Evolutionary conservation across 306 rosid genomes (phyloP), one percentile per base, ranked within the genome.

Genomic region (Sicyos edulis): DNA sequence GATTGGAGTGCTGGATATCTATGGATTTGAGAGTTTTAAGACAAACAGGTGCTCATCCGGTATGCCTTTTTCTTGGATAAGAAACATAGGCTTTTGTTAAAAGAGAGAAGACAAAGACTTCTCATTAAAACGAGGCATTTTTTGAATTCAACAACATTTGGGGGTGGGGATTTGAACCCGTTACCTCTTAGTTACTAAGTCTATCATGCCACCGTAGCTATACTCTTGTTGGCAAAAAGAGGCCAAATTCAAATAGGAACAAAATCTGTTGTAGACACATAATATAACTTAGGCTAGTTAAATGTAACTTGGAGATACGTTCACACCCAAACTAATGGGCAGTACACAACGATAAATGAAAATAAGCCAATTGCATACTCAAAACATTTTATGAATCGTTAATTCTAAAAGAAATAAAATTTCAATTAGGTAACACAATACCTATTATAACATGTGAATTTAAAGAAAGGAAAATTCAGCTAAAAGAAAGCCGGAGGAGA

Each of bases 11-110:
- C 89, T 95, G 84, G 99, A 95, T 86, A 95, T 95, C 70, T 95
- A 95, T 80, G 99, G 99, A 79, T 95, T 95, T 81, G 99, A 95
- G 86, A 95, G 97, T 91, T 95, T 95, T 91, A 91, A 89, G 88
- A 91, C 95, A 72, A 95, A 95, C 97, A 95, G 99, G 99, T 95
- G 85, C 85, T 75, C 82, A 81, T 54, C 74, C 40, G 80, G 78
- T 80, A 75, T 62, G 74, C 83, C 81, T 81, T 86, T 80, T 81
- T 75, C 76, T 82, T 76, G 81, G 44, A 74, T 85, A 67, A 68
- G 78, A 76, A 78, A 73, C 71, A 53, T 65, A 70, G 79, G 71
- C 54, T 58, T 71, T 32, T 14, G 17, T 66, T 29, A 47, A 49
- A 26, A 53, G 61, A 16, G 54, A 49, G 74, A 29, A n/a, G 50